Evolutionary conservation across 2,329 filamentous ascomycete genomes (phyloP).

Genomic region (Pyrenophora teres): DNA sequence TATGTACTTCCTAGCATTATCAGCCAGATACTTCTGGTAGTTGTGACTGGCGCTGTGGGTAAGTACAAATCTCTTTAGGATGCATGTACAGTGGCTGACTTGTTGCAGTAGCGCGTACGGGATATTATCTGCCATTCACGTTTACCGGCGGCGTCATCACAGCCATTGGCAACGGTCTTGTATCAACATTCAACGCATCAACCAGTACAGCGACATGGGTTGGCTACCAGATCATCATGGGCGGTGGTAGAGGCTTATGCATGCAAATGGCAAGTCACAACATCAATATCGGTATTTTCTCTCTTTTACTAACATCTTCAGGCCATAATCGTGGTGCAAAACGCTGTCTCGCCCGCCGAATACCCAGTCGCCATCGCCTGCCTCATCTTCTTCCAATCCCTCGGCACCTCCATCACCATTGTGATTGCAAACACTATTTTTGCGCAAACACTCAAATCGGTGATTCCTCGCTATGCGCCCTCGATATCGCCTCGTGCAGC

Average conservation of each 20-base stretch:
- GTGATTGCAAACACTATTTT: slow-evolving; percentile 39
- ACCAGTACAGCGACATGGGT: slow-evolving; percentile 39
- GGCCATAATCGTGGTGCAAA: slow-evolving; percentile 42
- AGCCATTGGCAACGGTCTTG: slow-evolving; percentile 49
- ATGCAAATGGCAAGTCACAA: slow-evolving; percentile 29
- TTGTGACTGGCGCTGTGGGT: slow-evolving; percentile 27
- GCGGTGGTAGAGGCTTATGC: slow-evolving; percentile 30
- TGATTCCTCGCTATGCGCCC: slow-evolving; percentile 27
- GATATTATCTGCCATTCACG: slow-evolving; percentile 39
- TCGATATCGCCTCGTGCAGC: slow-evolving; percentile 27
- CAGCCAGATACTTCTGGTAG: slow-evolving; percentile 23
- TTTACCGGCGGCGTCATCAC: slow-evolving; percentile 37
- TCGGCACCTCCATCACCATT: slow-evolving; percentile 39
- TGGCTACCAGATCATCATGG: slow-evolving; percentile 34
- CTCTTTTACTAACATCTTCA: slow-evolving; percentile 3
- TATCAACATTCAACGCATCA: slow-evolving; percentile 46
- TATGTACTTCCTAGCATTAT: slow-evolving; percentile 47
- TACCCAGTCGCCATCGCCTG: slow-evolving; percentile 40
- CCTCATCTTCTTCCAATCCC: slow-evolving; percentile 46
- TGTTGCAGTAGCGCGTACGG: slow-evolving; percentile 19
- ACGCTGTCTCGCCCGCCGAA: slow-evolving; percentile 27
- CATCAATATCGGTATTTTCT: too few species aligned
- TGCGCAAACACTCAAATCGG: slow-evolving; percentile 24
- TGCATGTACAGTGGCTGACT: slow-evolving; percentile 3
- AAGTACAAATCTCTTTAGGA: neutral